Evolutionary conservation across 1,139 yeast species (phyloP).

Genomic region (Debaryomycetaceae sp.): DNA sequence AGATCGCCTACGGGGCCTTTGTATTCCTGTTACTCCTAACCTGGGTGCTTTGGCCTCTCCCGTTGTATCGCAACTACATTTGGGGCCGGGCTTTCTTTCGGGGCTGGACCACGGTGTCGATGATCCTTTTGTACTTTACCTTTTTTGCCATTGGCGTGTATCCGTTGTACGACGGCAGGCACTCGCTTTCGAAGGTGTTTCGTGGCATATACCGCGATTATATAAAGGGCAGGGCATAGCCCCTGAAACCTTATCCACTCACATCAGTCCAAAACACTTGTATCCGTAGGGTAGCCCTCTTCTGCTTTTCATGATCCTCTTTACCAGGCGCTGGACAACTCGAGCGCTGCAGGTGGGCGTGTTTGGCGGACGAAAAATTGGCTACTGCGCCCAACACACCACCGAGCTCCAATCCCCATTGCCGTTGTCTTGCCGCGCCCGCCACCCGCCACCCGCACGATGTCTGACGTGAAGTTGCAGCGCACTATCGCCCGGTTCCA

Average conservation of each 20-base stretch:
- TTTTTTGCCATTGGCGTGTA: conserved; percentile 30
- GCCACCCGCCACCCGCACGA: conserved; percentile 7
- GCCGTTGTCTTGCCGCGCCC: too few species aligned
- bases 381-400: too few species aligned
- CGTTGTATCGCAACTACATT: conserved; percentile 41
- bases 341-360: too few species aligned
- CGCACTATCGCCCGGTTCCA: conserved; percentile 64
- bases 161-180: conserved; percentile 36
- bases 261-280: too few species aligned
- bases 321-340: too few species aligned
- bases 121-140: conserved; percentile 34
- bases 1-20: conserved; percentile 26
- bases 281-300: too few species aligned
- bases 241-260: too few species aligned
- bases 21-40: conserved; percentile 25
- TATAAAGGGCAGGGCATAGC: conserved; percentile 3
- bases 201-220: conserved; percentile 21
- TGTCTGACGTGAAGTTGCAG: conserved; percentile 44
- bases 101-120: conserved; percentile 36
- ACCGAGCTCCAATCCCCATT: too few species aligned
- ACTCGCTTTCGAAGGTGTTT: conserved; percentile 18
- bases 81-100: conserved; percentile 35
- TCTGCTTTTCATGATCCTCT: too few species aligned
- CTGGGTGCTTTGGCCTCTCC: conserved; percentile 45
- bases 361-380: too few species aligned